Base-by-base conservation (phyloP, 2,329 filamentous ascomycete genomes). In the Neofusicoccum sp. region DNA sequence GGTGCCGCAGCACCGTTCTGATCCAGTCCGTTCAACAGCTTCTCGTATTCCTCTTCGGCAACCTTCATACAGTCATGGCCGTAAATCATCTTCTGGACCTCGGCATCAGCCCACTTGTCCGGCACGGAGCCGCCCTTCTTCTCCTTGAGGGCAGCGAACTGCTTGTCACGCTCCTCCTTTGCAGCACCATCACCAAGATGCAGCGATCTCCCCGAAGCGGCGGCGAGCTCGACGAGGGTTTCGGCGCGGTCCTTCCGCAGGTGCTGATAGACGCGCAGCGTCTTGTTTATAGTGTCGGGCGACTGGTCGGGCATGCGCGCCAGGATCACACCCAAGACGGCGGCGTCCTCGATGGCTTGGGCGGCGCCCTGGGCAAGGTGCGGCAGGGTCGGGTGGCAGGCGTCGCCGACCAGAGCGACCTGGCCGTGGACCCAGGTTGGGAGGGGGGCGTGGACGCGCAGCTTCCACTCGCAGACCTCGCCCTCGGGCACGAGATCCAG, bases 401-500 rank as follows among this genome's bases (percentile, higher is more conserved):
- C 82, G 67, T 87, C 84, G 20, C 84, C 84, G 0, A 86, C 76
- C 3, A 87, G 74, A 2, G 82, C 83, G 1, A 78, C 75, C 9
- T 73, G 76, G 9, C 80, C 79, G 38, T 82, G 74, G 0, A 85
- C 77, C 86, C 87, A 89, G 4, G 83, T 86, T 0, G 82, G 81
- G 4, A 89, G 72, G 0, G 85, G 85, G 38, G 83, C 80, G 67
- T 88, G 85, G 4, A 85, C 82, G 28, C 84, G 77, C 45, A 89
- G 74, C 65, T 85, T 86, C 84, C 86, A 89, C 69, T 89, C 86
- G 65, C 85, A 84, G 4, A 89, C 81, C 64, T 86, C 84, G n/a
- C 85, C 85, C 47, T 85, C 82, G 0, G 84, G 84, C 0, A 87
- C 85, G 14, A 85, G 75, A 62, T 85, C 76, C 12, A 89, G 76